phyloP scores from a whole-genome alignment of 2,329 filamentous ascomycete species.

The Alternaria conjuncta region DNA sequence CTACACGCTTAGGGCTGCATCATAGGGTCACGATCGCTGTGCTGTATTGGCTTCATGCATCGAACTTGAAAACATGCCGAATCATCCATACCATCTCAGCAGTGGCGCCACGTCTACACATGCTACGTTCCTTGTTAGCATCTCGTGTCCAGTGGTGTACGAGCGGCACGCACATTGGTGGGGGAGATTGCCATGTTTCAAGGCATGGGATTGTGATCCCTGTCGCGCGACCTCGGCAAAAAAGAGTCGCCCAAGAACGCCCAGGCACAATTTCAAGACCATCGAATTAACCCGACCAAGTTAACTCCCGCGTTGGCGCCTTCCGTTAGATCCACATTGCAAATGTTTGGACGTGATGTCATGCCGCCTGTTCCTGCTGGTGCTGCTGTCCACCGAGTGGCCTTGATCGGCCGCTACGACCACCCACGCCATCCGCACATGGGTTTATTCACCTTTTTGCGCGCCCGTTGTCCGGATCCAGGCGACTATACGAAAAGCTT shows the following conservation, averaged over 20 bases:
- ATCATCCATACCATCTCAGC: not conserved
- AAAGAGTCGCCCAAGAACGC: not conserved
- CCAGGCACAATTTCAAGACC: conserved; percentile 1
- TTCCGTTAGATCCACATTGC: not conserved
- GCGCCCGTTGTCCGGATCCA: not conserved
- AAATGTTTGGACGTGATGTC: conserved; percentile 3
- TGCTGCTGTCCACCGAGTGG: conserved; percentile 1
- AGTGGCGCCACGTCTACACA: not conserved
- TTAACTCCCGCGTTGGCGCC: conserved; percentile 1
- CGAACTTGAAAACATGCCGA: not conserved
- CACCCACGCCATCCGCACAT: not conserved
- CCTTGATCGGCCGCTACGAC: not conserved
- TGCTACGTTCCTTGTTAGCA: not conserved
- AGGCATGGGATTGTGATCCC: not conserved
- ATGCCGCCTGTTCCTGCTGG: conserved; percentile 10
- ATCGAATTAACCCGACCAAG: not conserved
- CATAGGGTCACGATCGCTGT: not conserved
- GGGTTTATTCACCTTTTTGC: not conserved
- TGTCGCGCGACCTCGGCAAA: conserved; percentile 1
- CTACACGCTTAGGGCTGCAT: conserved; percentile 2
- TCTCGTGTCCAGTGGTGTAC: not conserved
- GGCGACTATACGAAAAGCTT: not conserved
- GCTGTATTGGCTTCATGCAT: not conserved
- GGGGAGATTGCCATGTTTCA: not conserved
- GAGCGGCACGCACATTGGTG: not conserved